Conservation (phyloP, 225 moss, liverwort and hornwort genomes). For the Sphagnum contortum region DNA sequence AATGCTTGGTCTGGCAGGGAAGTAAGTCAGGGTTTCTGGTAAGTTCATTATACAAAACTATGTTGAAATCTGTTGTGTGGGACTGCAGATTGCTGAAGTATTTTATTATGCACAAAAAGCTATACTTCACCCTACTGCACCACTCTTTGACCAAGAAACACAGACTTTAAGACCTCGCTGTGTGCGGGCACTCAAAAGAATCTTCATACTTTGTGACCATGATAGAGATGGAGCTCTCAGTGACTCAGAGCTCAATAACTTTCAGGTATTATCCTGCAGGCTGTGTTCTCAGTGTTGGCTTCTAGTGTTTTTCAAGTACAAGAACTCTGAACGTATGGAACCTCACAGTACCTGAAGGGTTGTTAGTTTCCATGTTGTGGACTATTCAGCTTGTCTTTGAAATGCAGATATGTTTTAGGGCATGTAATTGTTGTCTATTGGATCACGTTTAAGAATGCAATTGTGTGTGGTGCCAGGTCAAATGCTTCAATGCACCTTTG, state of each 20-base stretch:
- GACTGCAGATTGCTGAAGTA: constrained; percentile 75
- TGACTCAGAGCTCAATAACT: constrained; percentile 83
- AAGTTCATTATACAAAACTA: too few relatives aligned
- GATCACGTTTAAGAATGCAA: too few relatives aligned
- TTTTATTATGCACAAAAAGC: constrained; percentile 94
- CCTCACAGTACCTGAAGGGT: too few relatives aligned
- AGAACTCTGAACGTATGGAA: too few relatives aligned
- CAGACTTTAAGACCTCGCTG: constrained; percentile 76
- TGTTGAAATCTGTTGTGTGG: too few relatives aligned
- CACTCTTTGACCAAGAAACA: constrained; percentile 78
- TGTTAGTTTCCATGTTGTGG: too few relatives aligned
- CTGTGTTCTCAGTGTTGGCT: background rate
- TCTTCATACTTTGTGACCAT: constrained; percentile 79
- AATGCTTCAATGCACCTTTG: constrained; percentile 97
- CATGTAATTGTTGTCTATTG: too few relatives aligned
- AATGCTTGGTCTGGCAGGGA: too few relatives aligned
- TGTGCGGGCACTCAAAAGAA: constrained; percentile 84
- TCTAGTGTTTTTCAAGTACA: too few relatives aligned
- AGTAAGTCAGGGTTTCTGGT: too few relatives aligned
- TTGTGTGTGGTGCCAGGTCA: constrained; percentile 40
- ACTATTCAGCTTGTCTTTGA: too few relatives aligned
- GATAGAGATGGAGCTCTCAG: constrained; percentile 87
- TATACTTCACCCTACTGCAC: constrained; percentile 84
- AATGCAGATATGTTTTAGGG: too few relatives aligned
- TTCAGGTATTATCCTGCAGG: constrained; percentile 41